Evolutionary conservation across 2,329 filamentous ascomycete genomes (phyloP), one percentile per base, ranked within the genome.

Genomic region (Xylaria sp.): DNA sequence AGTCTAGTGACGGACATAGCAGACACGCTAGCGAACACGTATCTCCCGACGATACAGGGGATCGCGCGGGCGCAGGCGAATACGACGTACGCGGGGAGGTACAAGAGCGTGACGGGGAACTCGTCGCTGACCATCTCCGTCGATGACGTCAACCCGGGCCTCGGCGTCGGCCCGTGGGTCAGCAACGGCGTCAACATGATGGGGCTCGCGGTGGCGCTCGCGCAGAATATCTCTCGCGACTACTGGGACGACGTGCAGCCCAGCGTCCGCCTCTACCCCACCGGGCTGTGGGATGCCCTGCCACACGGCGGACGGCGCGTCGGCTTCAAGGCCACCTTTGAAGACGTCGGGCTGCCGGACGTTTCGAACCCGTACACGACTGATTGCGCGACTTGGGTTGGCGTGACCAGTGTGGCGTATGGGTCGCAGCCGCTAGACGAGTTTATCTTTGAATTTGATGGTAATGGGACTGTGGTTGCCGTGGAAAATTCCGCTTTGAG

Each of bases 281-380:
- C 74, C 9, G 77, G 77, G 0, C 53, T 78, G 4, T 75, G 76
- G 69, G 72, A 77, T 9, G 47, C 61, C 10, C 39, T 63, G 1
- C 22, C 71, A 0, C 68, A 70, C 5, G 75, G 75, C 0, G 73
- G 69, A 69, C 6, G 75, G 74, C 0, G 64, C 20, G 73, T 78
- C 2, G 75, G 76, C 1, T 79, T 79, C 72, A 78, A 77, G 59
- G 77, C 77, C 11, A 71, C 77, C 2, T 79, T 79, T 55, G 76
- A 79, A 63, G 75, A 78, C 36, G 25, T 77, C 38, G 67, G 67
- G 27, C 54, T 69, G 5, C 65, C 72, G 1, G 69, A 60, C 9
- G 53, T 33, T 1, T 42, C 69, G 45, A 60, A 70, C 31, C 69
- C 73, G 17, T 74, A 72, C 31, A 72, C 72, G 1, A 74, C 74